phyloP scores from a whole-genome alignment of 257 asterid genomes.

The Przewalskia tangutica region DNA sequence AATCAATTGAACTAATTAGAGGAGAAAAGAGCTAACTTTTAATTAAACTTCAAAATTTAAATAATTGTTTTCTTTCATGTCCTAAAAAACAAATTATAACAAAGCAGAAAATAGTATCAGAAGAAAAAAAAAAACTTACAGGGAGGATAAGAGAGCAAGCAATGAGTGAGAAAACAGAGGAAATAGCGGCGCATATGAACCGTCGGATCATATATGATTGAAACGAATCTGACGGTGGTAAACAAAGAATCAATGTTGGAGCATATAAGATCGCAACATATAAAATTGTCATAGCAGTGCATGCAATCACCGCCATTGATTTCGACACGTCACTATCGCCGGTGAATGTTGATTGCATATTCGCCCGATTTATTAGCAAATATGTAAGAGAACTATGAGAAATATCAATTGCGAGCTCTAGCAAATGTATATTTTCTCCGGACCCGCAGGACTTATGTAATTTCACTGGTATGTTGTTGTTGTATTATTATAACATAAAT shows the following conservation, averaged over 20 bases:
- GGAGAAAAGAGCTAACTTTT: too few relatives aligned
- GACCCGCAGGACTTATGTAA: too few relatives aligned
- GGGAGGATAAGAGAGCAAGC: constrained; percentile 46
- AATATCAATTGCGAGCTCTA: too few relatives aligned
- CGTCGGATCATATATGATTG: constrained; percentile 63
- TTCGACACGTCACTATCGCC: constrained; percentile 27
- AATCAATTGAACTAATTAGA: too few relatives aligned
- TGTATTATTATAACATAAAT: too few relatives aligned
- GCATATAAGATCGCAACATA: constrained; percentile 78
- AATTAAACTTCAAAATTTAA: background rate
- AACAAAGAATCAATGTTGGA: constrained; percentile 67
- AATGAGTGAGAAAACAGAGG: constrained; percentile 53
- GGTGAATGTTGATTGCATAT: constrained; percentile 18
- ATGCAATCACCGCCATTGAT: constrained; percentile 42
- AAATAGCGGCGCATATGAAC: constrained; percentile 69
- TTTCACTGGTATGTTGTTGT: too few relatives aligned
- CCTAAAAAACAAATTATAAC: background rate
- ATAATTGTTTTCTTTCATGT: too few relatives aligned
- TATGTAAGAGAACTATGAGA: too few relatives aligned
- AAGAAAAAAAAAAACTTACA: background rate
- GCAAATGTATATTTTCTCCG: too few relatives aligned
- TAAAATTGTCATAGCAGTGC: constrained; percentile 57
- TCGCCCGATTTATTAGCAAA: background rate
- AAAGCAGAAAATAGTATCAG: background rate
- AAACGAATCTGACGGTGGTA: constrained; percentile 67